Evolutionary conservation across 1,139 yeast genomes (phyloP).

Genomic region (Kurtzmaniella natalensis): DNA sequence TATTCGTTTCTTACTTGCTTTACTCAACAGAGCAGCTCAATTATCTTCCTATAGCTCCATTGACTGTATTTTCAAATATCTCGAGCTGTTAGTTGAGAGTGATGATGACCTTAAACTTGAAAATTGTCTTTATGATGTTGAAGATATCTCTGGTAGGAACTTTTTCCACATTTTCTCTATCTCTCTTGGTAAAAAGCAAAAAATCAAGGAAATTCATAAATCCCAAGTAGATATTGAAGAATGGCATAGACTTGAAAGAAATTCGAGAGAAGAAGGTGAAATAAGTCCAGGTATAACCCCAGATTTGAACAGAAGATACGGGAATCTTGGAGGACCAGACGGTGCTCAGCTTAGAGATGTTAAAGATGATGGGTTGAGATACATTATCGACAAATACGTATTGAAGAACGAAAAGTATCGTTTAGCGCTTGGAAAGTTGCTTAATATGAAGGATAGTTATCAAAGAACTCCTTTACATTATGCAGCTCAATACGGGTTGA

Average conservation of each 20-base stretch:
- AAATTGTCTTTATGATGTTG: slow-evolving; percentile 44
- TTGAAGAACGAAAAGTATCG: slow-evolving; percentile 40
- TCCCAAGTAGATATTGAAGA: slow-evolving; percentile 5
- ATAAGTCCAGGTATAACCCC: slow-evolving; percentile 35
- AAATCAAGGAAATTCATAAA: slow-evolving; percentile 19
- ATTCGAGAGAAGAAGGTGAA: slow-evolving; percentile 1
- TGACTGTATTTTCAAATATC: slow-evolving; percentile 44
- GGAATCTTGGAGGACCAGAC: slow-evolving; percentile 54
- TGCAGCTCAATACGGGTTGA: slow-evolving; percentile 83
- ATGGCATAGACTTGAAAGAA: background rate
- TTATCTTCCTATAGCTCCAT: slow-evolving; percentile 51
- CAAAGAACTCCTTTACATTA: slow-evolving; percentile 86
- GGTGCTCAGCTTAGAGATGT: slow-evolving; percentile 35
- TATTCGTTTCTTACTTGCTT: slow-evolving; percentile 45
- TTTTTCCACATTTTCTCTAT: slow-evolving; percentile 82
- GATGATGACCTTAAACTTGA: slow-evolving; percentile 25
- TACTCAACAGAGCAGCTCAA: slow-evolving; percentile 63
- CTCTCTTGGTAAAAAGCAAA: slow-evolving; percentile 58
- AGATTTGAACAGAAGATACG: slow-evolving; percentile 27
- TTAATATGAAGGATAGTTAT: slow-evolving; percentile 69
- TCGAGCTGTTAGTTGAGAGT: slow-evolving; percentile 18
- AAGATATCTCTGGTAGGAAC: slow-evolving; percentile 78
- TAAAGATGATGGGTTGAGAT: slow-evolving; percentile 20
- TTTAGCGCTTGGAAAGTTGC: slow-evolving; percentile 21
- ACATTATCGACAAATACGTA: slow-evolving; percentile 29